These are phyloP conservation scores for Triglochin maritima DNA, from an alignment of 106 monocot species.

Conservation along the genomic window DNA sequence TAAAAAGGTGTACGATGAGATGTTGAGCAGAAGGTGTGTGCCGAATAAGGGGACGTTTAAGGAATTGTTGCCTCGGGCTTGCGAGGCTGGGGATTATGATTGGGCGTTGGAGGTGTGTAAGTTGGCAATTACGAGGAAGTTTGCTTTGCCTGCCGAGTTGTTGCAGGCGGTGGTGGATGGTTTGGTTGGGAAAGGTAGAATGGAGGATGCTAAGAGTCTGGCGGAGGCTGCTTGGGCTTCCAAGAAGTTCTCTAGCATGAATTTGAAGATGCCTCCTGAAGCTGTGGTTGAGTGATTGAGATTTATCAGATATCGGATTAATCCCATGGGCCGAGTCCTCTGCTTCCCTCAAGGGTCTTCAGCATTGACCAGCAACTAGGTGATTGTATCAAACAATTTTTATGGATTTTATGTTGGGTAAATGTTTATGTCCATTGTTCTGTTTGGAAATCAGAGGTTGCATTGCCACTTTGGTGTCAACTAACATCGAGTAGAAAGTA, in stretches of 20 bases:
- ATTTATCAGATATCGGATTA: too few relatives aligned
- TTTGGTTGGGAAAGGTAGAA: conserved; percentile 28
- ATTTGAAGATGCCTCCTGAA: neutral
- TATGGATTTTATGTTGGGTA: too few relatives aligned
- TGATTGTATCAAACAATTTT: too few relatives aligned
- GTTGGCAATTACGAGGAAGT: conserved; percentile 22
- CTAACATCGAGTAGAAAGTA: too few relatives aligned
- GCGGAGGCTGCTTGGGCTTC: conserved; percentile 26
- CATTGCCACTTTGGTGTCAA: too few relatives aligned
- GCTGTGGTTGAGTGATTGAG: too few relatives aligned
- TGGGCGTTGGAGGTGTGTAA: conserved; percentile 37
- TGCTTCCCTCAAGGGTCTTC: too few relatives aligned
- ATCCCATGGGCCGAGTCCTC: too few relatives aligned
- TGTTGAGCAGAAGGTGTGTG: conserved; percentile 28
- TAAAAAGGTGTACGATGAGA: conserved; percentile 40
- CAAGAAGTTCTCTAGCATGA: neutral
- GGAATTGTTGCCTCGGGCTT: conserved; percentile 32
- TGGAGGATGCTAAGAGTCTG: conserved; percentile 49
- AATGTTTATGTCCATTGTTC: too few relatives aligned
- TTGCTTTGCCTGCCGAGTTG: conserved; percentile 8
- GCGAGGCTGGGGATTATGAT: conserved; percentile 38
- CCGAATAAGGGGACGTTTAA: conserved; percentile 39
- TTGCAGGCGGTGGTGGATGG: conserved; percentile 42
- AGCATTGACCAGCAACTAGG: too few relatives aligned
- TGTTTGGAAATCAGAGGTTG: too few relatives aligned